A percentile compares a stretch with the other conserved stretches of the same genome.
Evolutionary conservation across 805 yeast species (phyloP).

Genomic region (Candida argentea): DNA sequence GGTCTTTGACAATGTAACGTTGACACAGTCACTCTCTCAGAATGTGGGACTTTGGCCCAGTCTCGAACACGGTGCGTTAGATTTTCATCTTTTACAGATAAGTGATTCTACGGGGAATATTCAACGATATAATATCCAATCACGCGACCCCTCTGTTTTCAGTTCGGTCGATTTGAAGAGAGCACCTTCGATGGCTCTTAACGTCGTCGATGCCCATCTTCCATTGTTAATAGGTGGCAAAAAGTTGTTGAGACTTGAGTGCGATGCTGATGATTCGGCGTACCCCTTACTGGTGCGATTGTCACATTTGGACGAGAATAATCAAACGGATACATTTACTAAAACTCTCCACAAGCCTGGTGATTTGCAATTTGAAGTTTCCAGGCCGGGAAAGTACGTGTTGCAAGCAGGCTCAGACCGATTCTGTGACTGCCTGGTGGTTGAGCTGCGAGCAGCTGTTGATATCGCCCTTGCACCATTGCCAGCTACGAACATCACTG

Average conservation of each 20-base stretch:
- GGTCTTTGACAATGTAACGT: no score
- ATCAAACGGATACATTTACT: slow-evolving; percentile 14
- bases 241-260: slow-evolving; percentile 13
- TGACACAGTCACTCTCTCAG: no score
- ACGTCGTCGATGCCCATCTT: slow-evolving; percentile 10
- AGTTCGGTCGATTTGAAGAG: slow-evolving; percentile 17
- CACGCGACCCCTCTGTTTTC: slow-evolving; percentile 26
- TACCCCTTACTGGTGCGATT: slow-evolving; percentile 36
- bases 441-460: slow-evolving; percentile 17
- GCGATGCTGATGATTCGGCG: slow-evolving; percentile 20
- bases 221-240: slow-evolving; percentile 18
- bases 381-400: slow-evolving; percentile 57
- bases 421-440: slow-evolving; percentile 58
- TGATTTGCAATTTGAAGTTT: slow-evolving; percentile 25
- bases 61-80: slow-evolving; percentile 13
- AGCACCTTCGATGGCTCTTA: slow-evolving; percentile 15
- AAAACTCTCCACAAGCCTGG: slow-evolving; percentile 4
- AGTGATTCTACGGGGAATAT: slow-evolving; percentile 24
- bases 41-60: no score
- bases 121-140: slow-evolving; percentile 25
- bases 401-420: slow-evolving; percentile 45
- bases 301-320: slow-evolving; percentile 1
- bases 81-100: slow-evolving; percentile 25
- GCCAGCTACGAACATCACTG: slow-evolving; percentile 28
- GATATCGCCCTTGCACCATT: slow-evolving; percentile 33